These are phyloP conservation scores for Blastocystis sp. DNA, from an alignment of 352 stramenopile species.

Conservation along the genomic window DNA sequence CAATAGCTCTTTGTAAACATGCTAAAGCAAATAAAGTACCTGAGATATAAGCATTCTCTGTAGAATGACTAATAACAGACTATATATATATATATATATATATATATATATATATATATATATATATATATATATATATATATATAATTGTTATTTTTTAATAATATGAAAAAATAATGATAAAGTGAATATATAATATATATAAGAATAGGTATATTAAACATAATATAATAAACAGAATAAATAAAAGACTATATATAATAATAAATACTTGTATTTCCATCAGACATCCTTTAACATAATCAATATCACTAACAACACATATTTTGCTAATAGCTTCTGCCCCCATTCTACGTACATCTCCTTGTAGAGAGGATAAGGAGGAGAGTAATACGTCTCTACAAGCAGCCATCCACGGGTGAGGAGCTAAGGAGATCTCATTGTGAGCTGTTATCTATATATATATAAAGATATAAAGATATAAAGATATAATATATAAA, in stretches of 20 bases:
- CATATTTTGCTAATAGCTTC: constrained; percentile 29
- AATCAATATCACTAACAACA: constrained; percentile 8
- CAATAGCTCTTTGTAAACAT: too few relatives aligned
- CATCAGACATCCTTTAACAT: constrained; percentile 4
- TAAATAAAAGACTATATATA: background rate
- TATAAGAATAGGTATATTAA: constrained; percentile 14
- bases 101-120: constrained; percentile 23
- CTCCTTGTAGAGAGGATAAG: constrained; percentile 8
- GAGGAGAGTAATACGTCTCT: constrained; percentile 18
- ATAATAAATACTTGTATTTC: constrained; percentile 3
- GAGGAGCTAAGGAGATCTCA: constrained; percentile 26
- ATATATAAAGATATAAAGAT: background rate
- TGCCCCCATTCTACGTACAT: constrained; percentile 11
- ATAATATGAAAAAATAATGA: constrained; percentile 27
- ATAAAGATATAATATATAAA: background rate
- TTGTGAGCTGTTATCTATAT: constrained; percentile 8
- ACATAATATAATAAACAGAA: constrained; percentile 15
- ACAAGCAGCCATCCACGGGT: constrained; percentile 19
- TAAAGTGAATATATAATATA: constrained; percentile 1
- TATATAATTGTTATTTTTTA: constrained; percentile 35
- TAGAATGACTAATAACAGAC: too few relatives aligned
- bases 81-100: too few relatives aligned
- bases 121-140: background rate
- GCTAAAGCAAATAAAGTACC: too few relatives aligned
- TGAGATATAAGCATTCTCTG: too few relatives aligned